These are phyloP conservation scores for Brassica rapa DNA, from an alignment of 345 rosid genomes.

Conservation along the genomic window DNA sequence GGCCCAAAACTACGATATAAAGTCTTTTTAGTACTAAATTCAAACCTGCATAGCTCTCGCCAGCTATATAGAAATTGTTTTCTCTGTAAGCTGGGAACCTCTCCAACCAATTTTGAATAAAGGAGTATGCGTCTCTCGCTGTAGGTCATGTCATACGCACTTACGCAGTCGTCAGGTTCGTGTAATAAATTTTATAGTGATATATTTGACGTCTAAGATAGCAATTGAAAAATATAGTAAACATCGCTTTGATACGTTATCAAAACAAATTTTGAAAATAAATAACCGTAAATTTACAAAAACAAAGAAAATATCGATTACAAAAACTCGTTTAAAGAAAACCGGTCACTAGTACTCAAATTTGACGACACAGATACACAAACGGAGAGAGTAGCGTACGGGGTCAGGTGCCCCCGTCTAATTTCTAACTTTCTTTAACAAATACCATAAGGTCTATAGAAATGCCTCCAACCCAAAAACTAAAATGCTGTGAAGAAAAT, in stretches of 20 bases:
- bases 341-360: neutral
- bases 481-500: no score
- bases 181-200: neutral
- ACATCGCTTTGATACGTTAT: neutral
- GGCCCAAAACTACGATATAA: neutral
- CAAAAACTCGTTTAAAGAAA: neutral
- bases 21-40: neutral
- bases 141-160: slow-evolving; percentile 6
- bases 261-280: neutral
- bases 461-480: no score
- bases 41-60: slow-evolving; percentile 94
- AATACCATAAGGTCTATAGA: no score
- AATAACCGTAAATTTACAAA: neutral
- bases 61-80: slow-evolving; percentile 72
- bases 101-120: slow-evolving; percentile 73
- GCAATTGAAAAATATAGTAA: neutral
- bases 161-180: neutral
- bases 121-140: slow-evolving; percentile 77
- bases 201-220: slow-evolving; percentile 1
- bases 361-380: neutral
- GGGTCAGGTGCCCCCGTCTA: no score
- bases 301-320: neutral
- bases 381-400: no score
- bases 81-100: slow-evolving; percentile 69
- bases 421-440: no score